Conservation (phyloP, 768 basidiomycete species). For the Chalciporus sphaerocephalus region DNA sequence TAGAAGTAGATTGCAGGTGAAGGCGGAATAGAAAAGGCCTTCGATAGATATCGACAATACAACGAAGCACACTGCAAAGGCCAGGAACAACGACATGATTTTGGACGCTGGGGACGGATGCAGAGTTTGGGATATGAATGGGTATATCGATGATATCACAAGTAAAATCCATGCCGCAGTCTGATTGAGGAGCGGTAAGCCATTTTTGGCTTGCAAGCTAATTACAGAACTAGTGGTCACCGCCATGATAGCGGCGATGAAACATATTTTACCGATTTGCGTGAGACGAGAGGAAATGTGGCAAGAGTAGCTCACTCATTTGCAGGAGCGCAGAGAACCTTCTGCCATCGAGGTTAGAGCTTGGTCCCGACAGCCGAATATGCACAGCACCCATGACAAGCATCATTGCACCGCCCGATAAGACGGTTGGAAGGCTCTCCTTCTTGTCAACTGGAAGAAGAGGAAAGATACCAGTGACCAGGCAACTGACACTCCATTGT, state of each 20-base stretch:
- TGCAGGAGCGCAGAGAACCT: conserved; percentile 16
- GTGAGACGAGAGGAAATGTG: not conserved
- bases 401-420: conserved; percentile 47
- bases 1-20: conserved; percentile 52
- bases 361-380: conserved; percentile 3
- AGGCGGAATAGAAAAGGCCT: conserved; percentile 73
- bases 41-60: conserved; percentile 80
- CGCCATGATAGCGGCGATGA: conserved; percentile 45
- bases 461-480: conserved; percentile 62
- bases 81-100: conserved; percentile 60
- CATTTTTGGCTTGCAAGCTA: conserved; percentile 60
- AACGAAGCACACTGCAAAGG: conserved; percentile 71
- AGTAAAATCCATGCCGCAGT: conserved; percentile 61
- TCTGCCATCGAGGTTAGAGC: not conserved
- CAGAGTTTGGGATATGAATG: conserved; percentile 39
- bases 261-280: conserved; percentile 32
- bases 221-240: conserved; percentile 56
- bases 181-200: conserved; percentile 61
- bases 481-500: conserved; percentile 49
- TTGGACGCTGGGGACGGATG: conserved; percentile 44
- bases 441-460: conserved; percentile 66
- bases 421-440: conserved; percentile 53
- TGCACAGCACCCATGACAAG: conserved; percentile 32
- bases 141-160: conserved; percentile 44
- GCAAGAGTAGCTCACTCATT: conserved; percentile 11